Evolutionary conservation across 2,329 filamentous ascomycete genomes (phyloP).

Genomic region (Orbilia blumenaviensis): DNA sequence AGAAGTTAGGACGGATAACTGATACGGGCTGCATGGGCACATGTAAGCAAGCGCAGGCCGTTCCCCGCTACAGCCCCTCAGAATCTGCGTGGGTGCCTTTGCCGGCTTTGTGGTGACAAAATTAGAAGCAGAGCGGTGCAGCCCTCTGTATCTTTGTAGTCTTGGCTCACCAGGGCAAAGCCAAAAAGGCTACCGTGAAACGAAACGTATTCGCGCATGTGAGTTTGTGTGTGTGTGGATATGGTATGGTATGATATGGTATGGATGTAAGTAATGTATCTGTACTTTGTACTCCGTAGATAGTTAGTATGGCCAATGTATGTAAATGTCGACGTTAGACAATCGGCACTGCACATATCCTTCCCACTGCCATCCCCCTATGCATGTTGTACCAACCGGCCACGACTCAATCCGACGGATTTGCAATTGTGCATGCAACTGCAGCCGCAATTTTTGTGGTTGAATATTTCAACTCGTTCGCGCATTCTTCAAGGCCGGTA

Average conservation of each 20-base stretch:
- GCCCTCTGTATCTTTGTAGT: too few relatives aligned
- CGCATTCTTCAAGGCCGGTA: neutral
- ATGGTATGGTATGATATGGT: neutral
- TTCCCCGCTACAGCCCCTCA: slow-evolving; percentile 29
- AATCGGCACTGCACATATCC: neutral
- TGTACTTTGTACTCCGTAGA: too few relatives aligned
- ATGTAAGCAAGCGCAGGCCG: slow-evolving; percentile 40
- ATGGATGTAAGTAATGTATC: neutral
- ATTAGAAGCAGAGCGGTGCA: slow-evolving; percentile 32
- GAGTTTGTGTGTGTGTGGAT: neutral
- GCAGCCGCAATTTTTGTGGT: neutral
- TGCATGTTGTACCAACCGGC: neutral
- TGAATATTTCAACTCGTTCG: slow-evolving; percentile 4
- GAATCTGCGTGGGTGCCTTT: neutral
- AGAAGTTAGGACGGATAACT: slow-evolving; percentile 21
- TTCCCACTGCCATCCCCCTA: too few relatives aligned
- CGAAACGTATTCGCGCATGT: slow-evolving; percentile 19
- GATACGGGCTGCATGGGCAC: slow-evolving; percentile 44
- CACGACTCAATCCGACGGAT: slow-evolving; percentile 5
- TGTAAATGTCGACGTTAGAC: neutral
- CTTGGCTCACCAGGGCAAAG: neutral
- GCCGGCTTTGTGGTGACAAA: slow-evolving; percentile 23
- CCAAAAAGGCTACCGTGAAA: slow-evolving; percentile 4
- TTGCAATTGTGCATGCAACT: neutral
- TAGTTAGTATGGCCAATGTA: too few relatives aligned